Percentiles rank a stretch among this genome's conserved stretches.
phyloP scores from a whole-genome alignment of 1,139 yeast species.

The Kodamaea derodonti region DNA sequence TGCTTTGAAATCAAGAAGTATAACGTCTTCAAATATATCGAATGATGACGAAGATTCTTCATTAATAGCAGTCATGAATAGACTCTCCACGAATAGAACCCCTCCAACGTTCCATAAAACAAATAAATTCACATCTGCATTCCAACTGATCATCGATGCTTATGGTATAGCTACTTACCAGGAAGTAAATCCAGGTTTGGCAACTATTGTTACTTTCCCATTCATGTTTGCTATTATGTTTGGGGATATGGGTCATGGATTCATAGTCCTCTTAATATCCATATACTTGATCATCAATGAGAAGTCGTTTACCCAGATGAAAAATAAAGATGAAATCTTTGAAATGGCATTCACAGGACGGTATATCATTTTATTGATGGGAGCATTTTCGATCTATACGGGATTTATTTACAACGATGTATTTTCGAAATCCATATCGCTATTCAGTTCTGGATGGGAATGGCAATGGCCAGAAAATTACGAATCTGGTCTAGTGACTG shows the following conservation, averaged over 20 bases:
- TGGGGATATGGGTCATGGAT: conserved; percentile 97
- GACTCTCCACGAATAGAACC: conserved; percentile 70
- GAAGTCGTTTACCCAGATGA: conserved; percentile 54
- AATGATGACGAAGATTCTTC: conserved; percentile 21
- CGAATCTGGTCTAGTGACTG: conserved; percentile 45
- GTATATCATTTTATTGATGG: conserved; percentile 87
- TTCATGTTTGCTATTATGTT: conserved; percentile 99
- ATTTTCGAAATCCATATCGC: conserved; percentile 83
- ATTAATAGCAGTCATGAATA: conserved; percentile 63
- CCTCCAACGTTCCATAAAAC: conserved; percentile 95
- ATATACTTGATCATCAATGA: conserved; percentile 68
- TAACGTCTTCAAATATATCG: neutral
- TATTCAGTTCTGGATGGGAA: conserved; percentile 86
- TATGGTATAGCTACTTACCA: conserved; percentile 92
- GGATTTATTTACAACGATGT: conserved; percentile 92
- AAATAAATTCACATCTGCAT: conserved; percentile 87
- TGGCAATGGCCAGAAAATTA: conserved; percentile 69
- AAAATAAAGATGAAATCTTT: conserved; percentile 83
- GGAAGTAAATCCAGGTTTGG: conserved; percentile 94
- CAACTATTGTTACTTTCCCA: conserved; percentile 93
- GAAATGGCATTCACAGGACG: conserved; percentile 96
- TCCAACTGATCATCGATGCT: conserved; percentile 91
- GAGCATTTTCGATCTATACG: conserved; percentile 86
- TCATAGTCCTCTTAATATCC: conserved; percentile 73
- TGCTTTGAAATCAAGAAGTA: neutral